Base-by-base conservation (phyloP, 306 rosid species). In the Acacia melanoxylon region DNA sequence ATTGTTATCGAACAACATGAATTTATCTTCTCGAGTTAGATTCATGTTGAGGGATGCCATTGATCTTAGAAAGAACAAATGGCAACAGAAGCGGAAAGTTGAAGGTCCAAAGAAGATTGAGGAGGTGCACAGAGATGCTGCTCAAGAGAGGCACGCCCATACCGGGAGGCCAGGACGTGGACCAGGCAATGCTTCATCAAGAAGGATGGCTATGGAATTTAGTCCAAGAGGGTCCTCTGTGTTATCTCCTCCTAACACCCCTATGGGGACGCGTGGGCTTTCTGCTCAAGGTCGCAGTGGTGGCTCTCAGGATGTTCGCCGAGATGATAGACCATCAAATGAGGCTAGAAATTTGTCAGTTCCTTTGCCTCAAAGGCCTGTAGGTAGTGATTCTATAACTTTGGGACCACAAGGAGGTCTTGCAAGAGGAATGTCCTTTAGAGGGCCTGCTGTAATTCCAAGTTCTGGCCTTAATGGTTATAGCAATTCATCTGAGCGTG, bases 81-180 rank as follows among this genome's bases (percentile, higher is more conserved):
- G 99, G 99, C 97, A 94, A 80, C 94, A 85, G 77, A 90, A 97
- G 84, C 92, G 98, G 85, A 96, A 96, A 85, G 93, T 96, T 68
- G 98, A 96, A 75, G 99, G 99, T 75, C 98, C 98, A 0, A 96
- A 94, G 83, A 96, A 94, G 94, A 96, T 96, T 63, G 99, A 96
- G 69, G 98, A 96, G 85, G 91, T 96, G 65, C 99, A 96, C 85
- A 91, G 98, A 83, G 99, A 96, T 89, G 99, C 99, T 68, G 94
- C 94, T 3, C 97, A 96, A 76, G 99, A 96, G 80, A 89, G 98
- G 77, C 99, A 92, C 49, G 91, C 93, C 65, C 98, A 93, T 82
- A 27, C 87, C 74, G 90, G 97, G 72, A 92, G 99, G 93, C 81
- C 84, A 45, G 81, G 87, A 66, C 99, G 98, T 80, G 97, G 95